phyloP scores from a whole-genome alignment of 768 basidiomycete genomes.

The Tylopilus subfusipes region DNA sequence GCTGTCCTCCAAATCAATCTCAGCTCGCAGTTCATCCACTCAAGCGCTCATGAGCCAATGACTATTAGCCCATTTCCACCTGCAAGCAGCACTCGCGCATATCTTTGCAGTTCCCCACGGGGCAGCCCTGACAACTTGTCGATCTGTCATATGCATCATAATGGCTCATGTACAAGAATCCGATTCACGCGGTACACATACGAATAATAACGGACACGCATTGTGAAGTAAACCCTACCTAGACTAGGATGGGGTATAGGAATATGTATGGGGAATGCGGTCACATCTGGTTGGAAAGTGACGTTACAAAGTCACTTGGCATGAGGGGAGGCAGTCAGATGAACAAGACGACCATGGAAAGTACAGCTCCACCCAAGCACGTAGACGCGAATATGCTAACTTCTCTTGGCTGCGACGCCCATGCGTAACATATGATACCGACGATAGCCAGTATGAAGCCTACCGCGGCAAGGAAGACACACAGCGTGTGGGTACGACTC shows the following conservation, averaged over 20 bases:
- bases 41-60: too few species aligned
- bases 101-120: too few species aligned
- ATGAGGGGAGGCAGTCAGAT: background rate
- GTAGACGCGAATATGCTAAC: constrained; percentile 43
- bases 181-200: too few species aligned
- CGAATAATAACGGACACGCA: too few species aligned
- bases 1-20: too few species aligned
- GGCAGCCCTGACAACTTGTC: too few species aligned
- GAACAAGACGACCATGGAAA: constrained; percentile 18
- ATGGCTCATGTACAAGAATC: too few species aligned
- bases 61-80: too few species aligned
- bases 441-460: constrained; percentile 50
- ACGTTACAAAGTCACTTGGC: background rate
- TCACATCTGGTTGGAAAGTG: background rate
- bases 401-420: constrained; percentile 44
- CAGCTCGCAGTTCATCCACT: too few species aligned
- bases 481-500: constrained; percentile 46
- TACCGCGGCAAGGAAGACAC: constrained; percentile 41
- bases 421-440: constrained; percentile 51
- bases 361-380: constrained; percentile 37
- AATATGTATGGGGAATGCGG: background rate
- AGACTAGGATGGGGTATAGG: background rate
- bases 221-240: too few species aligned
- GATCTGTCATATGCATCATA: too few species aligned
- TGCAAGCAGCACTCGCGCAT: too few species aligned